Percentiles rank a stretch among this genome's conserved stretches.
Evolutionary conservation across 2,329 filamentous ascomycete genomes (phyloP).

Genomic region (Curvularia verruculosa): DNA sequence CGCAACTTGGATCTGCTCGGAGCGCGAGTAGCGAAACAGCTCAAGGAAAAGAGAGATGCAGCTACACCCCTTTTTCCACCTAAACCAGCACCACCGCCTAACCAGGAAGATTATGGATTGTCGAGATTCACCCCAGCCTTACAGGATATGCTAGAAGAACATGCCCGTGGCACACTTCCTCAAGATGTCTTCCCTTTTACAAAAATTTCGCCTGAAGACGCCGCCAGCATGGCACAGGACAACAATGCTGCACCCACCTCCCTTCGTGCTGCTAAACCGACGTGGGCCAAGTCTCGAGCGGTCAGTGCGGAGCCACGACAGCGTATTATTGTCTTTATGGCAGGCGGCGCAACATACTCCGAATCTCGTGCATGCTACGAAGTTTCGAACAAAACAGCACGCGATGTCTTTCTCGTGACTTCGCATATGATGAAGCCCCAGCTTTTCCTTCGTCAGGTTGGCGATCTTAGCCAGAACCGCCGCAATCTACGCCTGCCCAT

Average conservation of each 20-base stretch:
- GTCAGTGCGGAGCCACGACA: conserved; percentile 81
- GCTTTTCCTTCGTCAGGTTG: conserved; percentile 81
- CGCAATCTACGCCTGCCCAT: conserved; percentile 79
- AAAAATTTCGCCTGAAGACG: conserved; percentile 64
- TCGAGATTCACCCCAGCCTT: conserved; percentile 84
- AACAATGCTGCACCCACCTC: conserved; percentile 63
- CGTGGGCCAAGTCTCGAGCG: conserved; percentile 86
- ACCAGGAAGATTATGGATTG: conserved; percentile 77
- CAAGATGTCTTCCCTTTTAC: conserved; percentile 56
- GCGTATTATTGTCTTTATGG: conserved; percentile 91
- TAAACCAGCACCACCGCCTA: conserved; percentile 61
- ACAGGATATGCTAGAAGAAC: conserved; percentile 82
- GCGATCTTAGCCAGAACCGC: conserved; percentile 77
- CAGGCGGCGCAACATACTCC: conserved; percentile 91
- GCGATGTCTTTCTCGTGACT: conserved; percentile 86
- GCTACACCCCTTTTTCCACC: conserved; percentile 73
- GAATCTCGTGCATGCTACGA: conserved; percentile 92
- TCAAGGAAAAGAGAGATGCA: conserved; percentile 77
- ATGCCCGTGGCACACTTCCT: conserved; percentile 52
- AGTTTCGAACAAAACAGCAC: conserved; percentile 70
- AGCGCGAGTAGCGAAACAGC: conserved; percentile 69
- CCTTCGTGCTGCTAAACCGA: conserved; percentile 87
- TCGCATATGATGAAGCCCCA: conserved; percentile 91
- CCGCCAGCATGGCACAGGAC: conserved; percentile 63
- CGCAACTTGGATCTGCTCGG: conserved; percentile 83